Base-by-base conservation (phyloP, 129 eudicot genomes). In the Kitagawia praeruptora region DNA sequence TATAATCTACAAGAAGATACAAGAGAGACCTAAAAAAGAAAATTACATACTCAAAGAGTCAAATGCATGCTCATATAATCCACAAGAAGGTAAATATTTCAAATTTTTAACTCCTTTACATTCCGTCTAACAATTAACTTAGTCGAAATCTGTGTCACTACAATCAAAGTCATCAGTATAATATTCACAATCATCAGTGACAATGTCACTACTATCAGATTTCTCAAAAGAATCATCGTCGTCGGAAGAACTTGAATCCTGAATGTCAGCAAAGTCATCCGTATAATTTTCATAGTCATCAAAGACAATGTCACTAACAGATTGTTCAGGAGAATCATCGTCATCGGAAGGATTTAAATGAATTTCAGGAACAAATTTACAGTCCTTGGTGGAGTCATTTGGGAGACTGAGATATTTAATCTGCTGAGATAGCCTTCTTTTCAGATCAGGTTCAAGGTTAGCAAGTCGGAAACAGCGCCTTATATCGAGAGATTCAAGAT, bases 401-500 rank as follows among this genome's bases (percentile, higher is more conserved):
- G 98, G 98, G 25, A 28, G 84, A 45, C 84, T 83, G 40, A 93
- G 56, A 82, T 82, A 58, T 77, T 80, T 90, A 5, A 90, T 73
- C 85, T 85, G 89, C 71, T 86, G 87, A 41, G 51, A 44, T 38
- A 84, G 86, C 75, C 89, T 28, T 79, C 79, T 93, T 45, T 79
- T 87, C 19, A 93, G 47, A 80, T n/a, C 74, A 10, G 88, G 89
- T 7, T 78, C 80, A 25, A 91, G 87, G 47, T 80, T 49, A 15
- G 19, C 28, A 21, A 89, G 82, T 77, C 82, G 86, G 71, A 75
- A 86, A 85, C 98, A 93, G 71, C 75, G 80, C 21, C 96, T 85
- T 27, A 93, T 78, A n/a, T 93, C 98, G 58, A 93, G 94, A 5
- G 89, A 87, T 84, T 85, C 89, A 13, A 91, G 91, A 45, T 79